Evolutionary conservation across 257 asterid genomes (phyloP).

Genomic region (Cinchona pubescens): DNA sequence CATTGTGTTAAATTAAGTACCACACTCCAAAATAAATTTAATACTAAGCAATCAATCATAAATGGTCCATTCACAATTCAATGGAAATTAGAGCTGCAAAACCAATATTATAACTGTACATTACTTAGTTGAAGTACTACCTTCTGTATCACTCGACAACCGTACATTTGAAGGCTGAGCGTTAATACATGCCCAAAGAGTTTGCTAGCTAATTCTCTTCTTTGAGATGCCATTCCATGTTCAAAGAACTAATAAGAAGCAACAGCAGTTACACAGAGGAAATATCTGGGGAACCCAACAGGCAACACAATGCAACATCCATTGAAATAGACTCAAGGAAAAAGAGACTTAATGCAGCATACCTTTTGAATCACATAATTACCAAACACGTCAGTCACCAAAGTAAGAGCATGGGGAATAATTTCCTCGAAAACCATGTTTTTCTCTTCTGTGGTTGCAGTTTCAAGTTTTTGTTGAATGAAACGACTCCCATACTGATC

Average conservation of each 20-base stretch:
- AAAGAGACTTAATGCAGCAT: constrained; percentile 4
- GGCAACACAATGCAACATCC: background rate
- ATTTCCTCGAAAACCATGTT: constrained; percentile 89
- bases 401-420: constrained; percentile 75
- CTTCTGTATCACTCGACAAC: constrained; percentile 98
- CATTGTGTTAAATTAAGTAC: background rate
- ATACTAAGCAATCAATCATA: background rate
- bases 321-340: constrained; percentile 1
- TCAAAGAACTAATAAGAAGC: constrained; percentile 67
- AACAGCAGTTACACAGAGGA: background rate
- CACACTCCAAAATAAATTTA: background rate
- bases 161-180: constrained; percentile 96
- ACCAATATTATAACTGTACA: background rate
- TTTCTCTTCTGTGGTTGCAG: constrained; percentile 84
- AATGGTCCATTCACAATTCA: background rate
- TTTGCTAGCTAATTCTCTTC: constrained; percentile 81
- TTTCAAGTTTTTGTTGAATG: constrained; percentile 95
- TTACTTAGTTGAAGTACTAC: constrained; percentile 40
- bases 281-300: background rate
- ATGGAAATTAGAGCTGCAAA: background rate
- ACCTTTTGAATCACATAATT: constrained; percentile 97
- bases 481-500: constrained; percentile 98
- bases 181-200: constrained; percentile 85
- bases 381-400: constrained; percentile 95
- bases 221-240: constrained; percentile 82